Conservation (phyloP, 148 eudicot genomes). For the Diospyros lotus region DNA sequence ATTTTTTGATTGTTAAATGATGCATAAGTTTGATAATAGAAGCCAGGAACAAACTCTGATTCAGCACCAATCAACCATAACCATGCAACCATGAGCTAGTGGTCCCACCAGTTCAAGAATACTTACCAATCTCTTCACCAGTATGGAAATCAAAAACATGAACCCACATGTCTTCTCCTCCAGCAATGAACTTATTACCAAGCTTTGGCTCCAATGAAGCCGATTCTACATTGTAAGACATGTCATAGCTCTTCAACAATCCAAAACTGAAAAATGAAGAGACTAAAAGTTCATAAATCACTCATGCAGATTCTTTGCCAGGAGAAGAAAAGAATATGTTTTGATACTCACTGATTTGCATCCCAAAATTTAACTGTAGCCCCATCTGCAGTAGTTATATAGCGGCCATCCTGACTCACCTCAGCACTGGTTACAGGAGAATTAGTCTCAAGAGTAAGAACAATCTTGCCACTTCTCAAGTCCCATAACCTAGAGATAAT, state of each 20-base stretch:
- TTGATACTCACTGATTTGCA: slow-evolving; percentile 68
- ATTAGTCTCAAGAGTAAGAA: slow-evolving; percentile 78
- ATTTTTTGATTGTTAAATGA: too few relatives aligned
- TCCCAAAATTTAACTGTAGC: slow-evolving; percentile 88
- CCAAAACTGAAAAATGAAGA: slow-evolving; percentile 55
- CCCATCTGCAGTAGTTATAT: slow-evolving; percentile 89
- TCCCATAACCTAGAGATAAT: slow-evolving; percentile 64
- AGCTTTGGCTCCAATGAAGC: slow-evolving; percentile 88
- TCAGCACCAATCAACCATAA: neutral
- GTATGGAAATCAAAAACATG: slow-evolving; percentile 85
- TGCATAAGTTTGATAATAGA: too few relatives aligned
- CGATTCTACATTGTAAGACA: slow-evolving; percentile 85
- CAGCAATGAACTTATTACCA: slow-evolving; percentile 87
- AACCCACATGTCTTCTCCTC: slow-evolving; percentile 98
- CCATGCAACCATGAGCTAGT: neutral
- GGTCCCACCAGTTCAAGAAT: neutral
- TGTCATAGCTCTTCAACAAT: slow-evolving; percentile 75
- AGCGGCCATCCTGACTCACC: slow-evolving; percentile 92
- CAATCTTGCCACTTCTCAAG: slow-evolving; percentile 72
- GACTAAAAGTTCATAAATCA: neutral
- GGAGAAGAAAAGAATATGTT: slow-evolving; percentile 2
- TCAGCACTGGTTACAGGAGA: slow-evolving; percentile 85
- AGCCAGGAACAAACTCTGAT: too few relatives aligned
- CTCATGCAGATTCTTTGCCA: neutral
- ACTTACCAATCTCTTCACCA: slow-evolving; percentile 77